These are phyloP conservation scores for Urochloa ruziziensis DNA, from an alignment of 176 grass and related monocot genomes.

Conservation along the genomic window DNA sequence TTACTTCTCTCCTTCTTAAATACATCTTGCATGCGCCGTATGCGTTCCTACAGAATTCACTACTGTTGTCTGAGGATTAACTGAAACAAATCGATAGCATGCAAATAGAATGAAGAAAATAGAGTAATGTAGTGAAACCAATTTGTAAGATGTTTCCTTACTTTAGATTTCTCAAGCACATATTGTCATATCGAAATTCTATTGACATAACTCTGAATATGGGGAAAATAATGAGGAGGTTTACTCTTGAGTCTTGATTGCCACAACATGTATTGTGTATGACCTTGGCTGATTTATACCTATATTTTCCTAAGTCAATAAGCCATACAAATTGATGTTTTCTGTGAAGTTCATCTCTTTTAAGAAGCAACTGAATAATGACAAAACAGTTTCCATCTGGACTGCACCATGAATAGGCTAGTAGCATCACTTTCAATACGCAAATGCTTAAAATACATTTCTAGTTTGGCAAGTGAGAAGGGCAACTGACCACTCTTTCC, in stretches of 20 bases:
- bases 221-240: neutral
- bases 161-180: neutral
- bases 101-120: neutral
- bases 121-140: neutral
- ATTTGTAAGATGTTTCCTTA: neutral
- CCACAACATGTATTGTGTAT: neutral
- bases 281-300: neutral
- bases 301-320: neutral
- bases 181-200: neutral
- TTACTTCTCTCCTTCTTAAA: conserved; percentile 79
- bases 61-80: conserved; percentile 26
- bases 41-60: conserved; percentile 59
- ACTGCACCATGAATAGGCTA: neutral
- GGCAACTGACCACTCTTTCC: conserved; percentile 75
- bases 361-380: neutral
- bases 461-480: neutral
- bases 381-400: neutral
- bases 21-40: conserved; percentile 65
- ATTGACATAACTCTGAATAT: neutral
- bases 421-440: neutral
- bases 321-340: neutral
- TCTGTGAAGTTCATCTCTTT: neutral
- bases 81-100: conserved; percentile 31
- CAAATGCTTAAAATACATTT: neutral
- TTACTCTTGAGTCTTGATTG: neutral